Conservation (phyloP, 495 filamentous ascomycete species). For the Talaromyces ruber region DNA sequence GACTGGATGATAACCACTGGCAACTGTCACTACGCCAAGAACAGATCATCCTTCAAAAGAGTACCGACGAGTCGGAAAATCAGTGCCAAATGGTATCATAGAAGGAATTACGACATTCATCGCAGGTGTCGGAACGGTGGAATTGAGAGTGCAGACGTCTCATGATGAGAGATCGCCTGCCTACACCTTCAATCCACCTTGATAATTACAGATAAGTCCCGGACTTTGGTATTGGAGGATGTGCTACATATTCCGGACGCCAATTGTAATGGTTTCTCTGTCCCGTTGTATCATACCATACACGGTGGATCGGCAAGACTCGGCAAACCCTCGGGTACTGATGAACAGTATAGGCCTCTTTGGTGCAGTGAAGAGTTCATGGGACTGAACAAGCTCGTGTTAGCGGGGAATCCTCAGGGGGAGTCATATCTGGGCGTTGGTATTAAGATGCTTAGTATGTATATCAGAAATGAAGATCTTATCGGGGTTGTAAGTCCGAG, state of each 20-base stretch:
- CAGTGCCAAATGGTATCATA: conserved; percentile 12
- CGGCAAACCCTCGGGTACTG: conserved; percentile 17
- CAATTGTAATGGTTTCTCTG: conserved; percentile 22
- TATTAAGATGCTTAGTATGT: conserved; percentile 19
- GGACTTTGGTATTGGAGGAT: conserved; percentile 14
- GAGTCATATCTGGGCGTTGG: conserved; percentile 20
- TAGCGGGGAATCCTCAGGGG: conserved; percentile 12
- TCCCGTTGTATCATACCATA: background rate
- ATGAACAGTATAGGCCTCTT: conserved; percentile 10
- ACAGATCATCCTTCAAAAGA: conserved; percentile 15
- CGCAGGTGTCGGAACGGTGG: conserved; percentile 18
- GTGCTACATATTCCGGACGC: conserved; percentile 24
- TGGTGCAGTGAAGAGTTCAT: conserved; percentile 16
- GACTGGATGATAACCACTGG: conserved; percentile 25
- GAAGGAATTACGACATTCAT: conserved; percentile 11
- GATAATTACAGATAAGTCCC: too few species aligned
- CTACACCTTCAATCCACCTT: too few species aligned
- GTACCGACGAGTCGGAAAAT: conserved; percentile 13
- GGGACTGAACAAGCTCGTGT: conserved; percentile 12
- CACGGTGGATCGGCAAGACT: conserved; percentile 9
- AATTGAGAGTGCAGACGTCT: conserved; percentile 8
- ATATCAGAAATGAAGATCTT: conserved; percentile 17
- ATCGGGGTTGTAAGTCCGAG: background rate
- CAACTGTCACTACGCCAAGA: conserved; percentile 23
- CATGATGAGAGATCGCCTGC: conserved; percentile 1